Percentiles rank a stretch among this genome's conserved stretches.
Conservation (phyloP, 2,329 filamentous ascomycete species). For the Phyllosticta capitalensis region DNA sequence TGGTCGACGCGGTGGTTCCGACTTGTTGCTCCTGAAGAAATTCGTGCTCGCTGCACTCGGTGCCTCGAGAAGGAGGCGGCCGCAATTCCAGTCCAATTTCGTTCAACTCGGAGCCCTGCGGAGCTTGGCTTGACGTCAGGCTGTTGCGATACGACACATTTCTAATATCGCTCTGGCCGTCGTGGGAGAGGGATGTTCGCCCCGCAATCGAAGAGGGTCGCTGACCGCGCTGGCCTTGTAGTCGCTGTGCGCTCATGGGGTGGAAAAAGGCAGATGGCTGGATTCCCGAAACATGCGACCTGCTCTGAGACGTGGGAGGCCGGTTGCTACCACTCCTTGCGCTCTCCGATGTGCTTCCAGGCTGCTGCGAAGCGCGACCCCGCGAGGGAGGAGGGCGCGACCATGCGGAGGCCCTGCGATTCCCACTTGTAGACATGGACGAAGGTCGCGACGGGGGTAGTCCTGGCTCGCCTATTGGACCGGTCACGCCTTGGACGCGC, state of each 20-base stretch:
- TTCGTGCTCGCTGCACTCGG: conserved; percentile 68
- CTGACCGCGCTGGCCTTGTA: conserved; percentile 77
- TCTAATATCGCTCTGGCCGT: conserved; percentile 22
- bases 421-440: conserved; percentile 30
- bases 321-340: conserved; percentile 16
- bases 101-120: not conserved
- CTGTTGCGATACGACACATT: conserved; percentile 29
- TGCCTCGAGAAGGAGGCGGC: conserved; percentile 65
- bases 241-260: conserved; percentile 90
- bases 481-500: conserved; percentile 31
- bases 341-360: conserved; percentile 12
- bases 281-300: conserved; percentile 82
- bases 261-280: conserved; percentile 88
- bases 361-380: conserved; percentile 30
- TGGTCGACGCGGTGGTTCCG: conserved; percentile 64
- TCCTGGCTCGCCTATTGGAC: conserved; percentile 38
- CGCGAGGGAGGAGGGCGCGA: conserved; percentile 49
- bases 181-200: conserved; percentile 23
- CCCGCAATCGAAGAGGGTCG: conserved; percentile 34
- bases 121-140: conserved; percentile 21
- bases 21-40: conserved; percentile 56
- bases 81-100: not conserved
- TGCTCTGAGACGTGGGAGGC: conserved; percentile 59
- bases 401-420: conserved; percentile 44
- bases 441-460: conserved; percentile 39